A percentile compares a stretch with the other conserved stretches of the same genome.
These are phyloP conservation scores for Podospora pseudopauciseta DNA, from an alignment of 495 filamentous ascomycete species.

Conservation along the genomic window DNA sequence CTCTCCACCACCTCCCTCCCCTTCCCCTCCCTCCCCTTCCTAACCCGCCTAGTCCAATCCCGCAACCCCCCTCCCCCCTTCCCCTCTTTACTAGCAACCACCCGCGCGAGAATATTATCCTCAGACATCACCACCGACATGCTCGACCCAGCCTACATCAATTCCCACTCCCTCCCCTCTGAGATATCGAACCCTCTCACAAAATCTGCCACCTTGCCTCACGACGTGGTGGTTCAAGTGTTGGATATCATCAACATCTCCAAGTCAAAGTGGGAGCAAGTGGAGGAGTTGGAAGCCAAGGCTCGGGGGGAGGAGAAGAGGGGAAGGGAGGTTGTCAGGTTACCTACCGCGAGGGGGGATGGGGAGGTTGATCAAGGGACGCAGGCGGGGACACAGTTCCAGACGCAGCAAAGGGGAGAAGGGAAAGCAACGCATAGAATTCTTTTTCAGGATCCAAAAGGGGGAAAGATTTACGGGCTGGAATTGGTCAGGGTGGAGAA, in stretches of 20 bases:
- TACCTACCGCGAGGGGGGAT: conserved; percentile 48
- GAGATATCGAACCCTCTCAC: conserved; percentile 46
- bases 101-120: conserved; percentile 73
- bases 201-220: conserved; percentile 38
- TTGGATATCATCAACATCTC: conserved; percentile 80
- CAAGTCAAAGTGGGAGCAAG: conserved; percentile 73
- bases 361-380: conserved; percentile 7
- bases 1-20: conserved; percentile 37
- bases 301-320: conserved; percentile 79
- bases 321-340: conserved; percentile 77
- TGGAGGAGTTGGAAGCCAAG: conserved; percentile 78
- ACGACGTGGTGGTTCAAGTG: conserved; percentile 72
- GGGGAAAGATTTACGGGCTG: conserved; percentile 64
- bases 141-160: conserved; percentile 35
- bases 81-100: conserved; percentile 70
- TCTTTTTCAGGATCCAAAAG: conserved; percentile 74
- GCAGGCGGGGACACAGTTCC: neutral
- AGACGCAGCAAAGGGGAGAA: neutral
- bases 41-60: conserved; percentile 27
- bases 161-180: conserved; percentile 55
- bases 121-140: conserved; percentile 66
- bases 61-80: conserved; percentile 57
- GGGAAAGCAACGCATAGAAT: conserved; percentile 69
- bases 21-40: conserved; percentile 38
- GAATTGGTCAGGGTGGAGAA: conserved; percentile 67